phyloP scores from a whole-genome alignment of 345 rosid genomes.

The Populus ilicifolia region DNA sequence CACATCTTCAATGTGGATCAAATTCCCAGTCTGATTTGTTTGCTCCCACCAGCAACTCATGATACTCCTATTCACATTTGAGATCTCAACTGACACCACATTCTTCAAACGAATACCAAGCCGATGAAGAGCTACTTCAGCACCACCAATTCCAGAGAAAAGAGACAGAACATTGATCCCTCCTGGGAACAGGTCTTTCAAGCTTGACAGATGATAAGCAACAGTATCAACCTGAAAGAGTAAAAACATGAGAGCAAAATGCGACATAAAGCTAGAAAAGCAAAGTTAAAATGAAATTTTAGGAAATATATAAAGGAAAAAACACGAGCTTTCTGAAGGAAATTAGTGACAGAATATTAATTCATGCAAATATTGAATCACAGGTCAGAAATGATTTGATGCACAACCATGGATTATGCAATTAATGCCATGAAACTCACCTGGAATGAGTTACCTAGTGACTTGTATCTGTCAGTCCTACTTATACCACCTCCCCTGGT shows the following conservation, averaged over 20 bases:
- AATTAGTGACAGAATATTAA: too few species aligned
- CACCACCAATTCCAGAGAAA: constrained; percentile 95
- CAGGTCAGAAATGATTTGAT: too few species aligned
- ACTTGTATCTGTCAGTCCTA: constrained; percentile 74
- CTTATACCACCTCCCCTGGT: constrained; percentile 94
- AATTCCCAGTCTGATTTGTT: constrained; percentile 72
- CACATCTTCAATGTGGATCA: constrained; percentile 53
- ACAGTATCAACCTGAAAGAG: constrained; percentile 79
- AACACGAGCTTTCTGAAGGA: too few species aligned
- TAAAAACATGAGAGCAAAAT: not conserved
- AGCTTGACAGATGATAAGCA: constrained; percentile 74
- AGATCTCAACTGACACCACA: constrained; percentile 74
- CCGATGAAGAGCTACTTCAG: constrained; percentile 79
- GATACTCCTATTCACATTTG: constrained; percentile 55
- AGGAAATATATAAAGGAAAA: not conserved
- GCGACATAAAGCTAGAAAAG: not conserved
- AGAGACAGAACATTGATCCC: constrained; percentile 78
- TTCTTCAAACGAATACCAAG: constrained; percentile 61
- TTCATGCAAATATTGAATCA: too few species aligned
- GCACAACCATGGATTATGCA: too few species aligned
- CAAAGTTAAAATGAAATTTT: not conserved
- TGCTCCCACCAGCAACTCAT: constrained; percentile 82
- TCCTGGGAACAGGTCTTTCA: constrained; percentile 54
- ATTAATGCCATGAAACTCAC: constrained; percentile 17
- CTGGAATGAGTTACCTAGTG: constrained; percentile 94